Evolutionary conservation across 768 basidiomycete genomes (phyloP).

Genomic region (Panus rudis): DNA sequence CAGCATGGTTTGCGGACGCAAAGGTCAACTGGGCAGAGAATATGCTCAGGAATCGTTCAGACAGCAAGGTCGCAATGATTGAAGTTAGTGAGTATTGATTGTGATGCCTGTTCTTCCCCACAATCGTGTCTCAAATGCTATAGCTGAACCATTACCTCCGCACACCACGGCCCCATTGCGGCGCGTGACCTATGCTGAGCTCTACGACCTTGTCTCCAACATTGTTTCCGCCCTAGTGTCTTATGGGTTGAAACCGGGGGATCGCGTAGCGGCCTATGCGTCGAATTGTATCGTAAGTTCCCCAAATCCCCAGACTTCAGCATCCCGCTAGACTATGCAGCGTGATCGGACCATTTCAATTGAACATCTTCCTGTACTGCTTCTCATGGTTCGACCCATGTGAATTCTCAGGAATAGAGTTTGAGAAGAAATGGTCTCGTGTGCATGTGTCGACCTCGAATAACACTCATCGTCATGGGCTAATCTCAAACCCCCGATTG

Average conservation of each 20-base stretch:
- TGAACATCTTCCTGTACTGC: slow-evolving; percentile 5
- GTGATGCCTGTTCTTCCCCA: slow-evolving; percentile 9
- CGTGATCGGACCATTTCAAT: neutral
- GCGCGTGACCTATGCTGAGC: slow-evolving; percentile 45
- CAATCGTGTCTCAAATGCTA: slow-evolving; percentile 12
- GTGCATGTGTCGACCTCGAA: neutral
- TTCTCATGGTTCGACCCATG: no score
- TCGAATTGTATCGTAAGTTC: slow-evolving; percentile 68
- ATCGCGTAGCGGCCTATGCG: slow-evolving; percentile 71
- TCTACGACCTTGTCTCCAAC: slow-evolving; percentile 51
- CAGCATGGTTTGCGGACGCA: slow-evolving; percentile 64
- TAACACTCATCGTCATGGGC: no score
- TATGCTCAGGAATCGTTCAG: slow-evolving; percentile 55
- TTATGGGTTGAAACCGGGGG: slow-evolving; percentile 51
- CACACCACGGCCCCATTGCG: slow-evolving; percentile 38
- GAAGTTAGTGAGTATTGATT: slow-evolving; percentile 52
- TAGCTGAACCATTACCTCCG: slow-evolving; percentile 62
- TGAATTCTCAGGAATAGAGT: neutral
- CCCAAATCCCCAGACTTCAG: slow-evolving; percentile 7
- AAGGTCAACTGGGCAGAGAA: slow-evolving; percentile 79
- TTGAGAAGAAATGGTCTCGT: neutral
- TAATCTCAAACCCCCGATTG: no score
- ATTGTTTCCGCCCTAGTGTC: slow-evolving; percentile 49
- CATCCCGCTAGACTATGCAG: neutral
- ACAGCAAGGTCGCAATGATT: slow-evolving; percentile 56